Evolutionary conservation across 2,329 filamentous ascomycete species (phyloP), one percentile per base, ranked within the genome.

Genomic region (Paecilomyces formosus): DNA sequence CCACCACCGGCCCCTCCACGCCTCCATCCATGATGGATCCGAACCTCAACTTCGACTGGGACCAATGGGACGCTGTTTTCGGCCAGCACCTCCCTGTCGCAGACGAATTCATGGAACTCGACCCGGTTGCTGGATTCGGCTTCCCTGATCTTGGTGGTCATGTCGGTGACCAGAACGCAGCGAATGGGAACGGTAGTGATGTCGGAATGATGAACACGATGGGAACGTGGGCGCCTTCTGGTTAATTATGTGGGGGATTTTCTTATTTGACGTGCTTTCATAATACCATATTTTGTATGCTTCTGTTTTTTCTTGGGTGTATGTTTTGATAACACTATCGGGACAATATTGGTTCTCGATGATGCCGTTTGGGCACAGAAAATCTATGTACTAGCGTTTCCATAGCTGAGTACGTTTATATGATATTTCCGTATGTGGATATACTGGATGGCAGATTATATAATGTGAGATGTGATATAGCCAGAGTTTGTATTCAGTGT

Each of bases 41-140:
- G 8, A 77, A 76, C 53, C 56, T 77, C 21, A 73, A 76, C 57
- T 79, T 79, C 62, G 77, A 79, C 64, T 79, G 77, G 77, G 77
- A 79, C 56, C 72, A 77, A 62, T 79, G 77, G 77, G 77, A 79
- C 56, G 74, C 76, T 6, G 76, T 79, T 1, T 79, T 79, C 55
- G 76, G 77, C 1, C 76, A 78, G 57, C 76, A 78, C 59, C 65
- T 78, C 12, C 74, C 74, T 13, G 73, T 78, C 18, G 71, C 75
- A 0, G 75, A 77, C 59, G 75, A 76, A 35, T 59, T 76, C 12
- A 76, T 77, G 72, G 75, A 77, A 57, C 60, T 77, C 13, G 75
- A 78, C 55, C 70, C 73, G 2, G 70, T 74, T 8, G 61, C 68
- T 1, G 71, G 71, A 2, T 62, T 74, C 39, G 72, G 73, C 26